These are phyloP conservation scores for Lichenothelia convexa DNA, from an alignment of 495 filamentous ascomycete species.

Conservation along the genomic window DNA sequence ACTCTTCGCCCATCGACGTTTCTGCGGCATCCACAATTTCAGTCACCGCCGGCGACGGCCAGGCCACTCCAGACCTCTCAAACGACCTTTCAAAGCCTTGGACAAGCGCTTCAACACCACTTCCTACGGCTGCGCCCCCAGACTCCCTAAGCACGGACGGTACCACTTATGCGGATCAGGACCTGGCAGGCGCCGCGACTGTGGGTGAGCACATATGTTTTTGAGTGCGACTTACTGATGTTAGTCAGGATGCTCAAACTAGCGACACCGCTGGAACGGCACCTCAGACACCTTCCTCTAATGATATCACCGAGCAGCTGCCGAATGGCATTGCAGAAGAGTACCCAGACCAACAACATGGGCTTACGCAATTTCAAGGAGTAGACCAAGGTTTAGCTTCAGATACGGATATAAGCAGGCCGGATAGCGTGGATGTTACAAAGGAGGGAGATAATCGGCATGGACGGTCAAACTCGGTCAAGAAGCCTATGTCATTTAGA, in stretches of 20 bases:
- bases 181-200: too few relatives aligned
- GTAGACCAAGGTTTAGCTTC: constrained; percentile 39
- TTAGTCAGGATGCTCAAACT: too few relatives aligned
- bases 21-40: constrained; percentile 43
- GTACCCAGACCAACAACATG: constrained; percentile 9
- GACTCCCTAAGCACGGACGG: too few relatives aligned
- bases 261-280: too few relatives aligned
- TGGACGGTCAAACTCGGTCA: constrained; percentile 50
- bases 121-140: too few relatives aligned
- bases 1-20: constrained; percentile 52
- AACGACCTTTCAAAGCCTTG: too few relatives aligned
- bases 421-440: constrained; percentile 24
- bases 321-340: constrained; percentile 14
- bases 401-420: constrained; percentile 41
- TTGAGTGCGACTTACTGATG: too few relatives aligned
- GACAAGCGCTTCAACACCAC: too few relatives aligned
- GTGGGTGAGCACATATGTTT: too few relatives aligned
- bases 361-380: constrained; percentile 13
- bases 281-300: too few relatives aligned
- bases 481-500: constrained; percentile 81
- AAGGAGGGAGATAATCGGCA: constrained; percentile 39
- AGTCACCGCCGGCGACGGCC: constrained; percentile 36
- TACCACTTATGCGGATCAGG: too few relatives aligned
- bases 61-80: constrained; percentile 22
- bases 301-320: constrained; percentile 1